Base-by-base conservation (phyloP, 2,329 filamentous ascomycete species). In the Colletotrichum sp. region DNA sequence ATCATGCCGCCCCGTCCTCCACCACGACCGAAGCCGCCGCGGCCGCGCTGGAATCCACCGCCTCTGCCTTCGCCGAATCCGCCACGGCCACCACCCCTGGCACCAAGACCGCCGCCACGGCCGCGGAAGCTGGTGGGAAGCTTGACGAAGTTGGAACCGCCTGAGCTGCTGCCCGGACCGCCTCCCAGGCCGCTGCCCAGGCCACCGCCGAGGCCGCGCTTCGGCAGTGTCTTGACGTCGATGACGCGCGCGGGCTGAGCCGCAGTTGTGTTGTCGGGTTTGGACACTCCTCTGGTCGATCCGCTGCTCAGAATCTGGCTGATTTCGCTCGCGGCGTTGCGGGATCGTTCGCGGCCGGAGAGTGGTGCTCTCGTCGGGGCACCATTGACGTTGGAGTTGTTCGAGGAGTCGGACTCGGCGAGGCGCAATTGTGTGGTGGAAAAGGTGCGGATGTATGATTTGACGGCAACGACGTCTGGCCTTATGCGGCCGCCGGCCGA, bases 181-280 rank as follows among this genome's bases (percentile, higher is more conserved):
- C 36, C 36, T 5, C 36, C 18, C 5, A 15, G 8, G 13, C 44
- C 10, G 18, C 44, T 13, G 44, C 44, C 44, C 10, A 52, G n/a
- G 10, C 44, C 44, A 21, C 44, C 57, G 30, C 59, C 59, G 12
- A 21, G 57, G 57, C 65, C 64, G 21, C 59, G 82, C 44, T 81
- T 77, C 8, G 84, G 85, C 15, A 88, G 79, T 72, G 80, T 86
- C 72, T 81, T 83, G 71, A 88, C 79, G 71, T 86, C 85, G 63
- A 89, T 81, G 18, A 88, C 10, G 6, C 44, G 44, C 44, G n/a
- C 44, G 44, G 44, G 44, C n/a, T 52, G 44, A 3, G n/a, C n/a
- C 10, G 44, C n/a, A 21, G 44, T 12, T 52, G n/a, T 52, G 34
- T 26, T 36, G 21, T 21, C 32, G 34, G 21, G 12, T 8, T 21